Base-by-base conservation (phyloP, 768 basidiomycete genomes). In the Neoboletus magnificus region DNA sequence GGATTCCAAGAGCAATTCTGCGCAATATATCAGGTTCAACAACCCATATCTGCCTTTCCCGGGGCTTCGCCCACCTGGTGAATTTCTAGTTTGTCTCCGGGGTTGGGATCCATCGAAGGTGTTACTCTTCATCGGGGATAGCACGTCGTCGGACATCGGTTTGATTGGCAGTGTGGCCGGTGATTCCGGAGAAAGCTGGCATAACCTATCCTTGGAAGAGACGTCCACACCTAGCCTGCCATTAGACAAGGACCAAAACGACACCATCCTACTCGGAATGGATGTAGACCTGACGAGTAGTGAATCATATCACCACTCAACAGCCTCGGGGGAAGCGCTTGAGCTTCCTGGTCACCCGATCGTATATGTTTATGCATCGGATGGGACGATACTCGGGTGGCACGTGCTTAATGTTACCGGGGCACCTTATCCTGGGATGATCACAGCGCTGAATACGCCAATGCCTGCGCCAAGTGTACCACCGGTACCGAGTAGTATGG, bases 321-420 rank as follows among this genome's bases (percentile, higher is more conserved):
- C 70, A 12, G 63, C 74, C 16, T 76, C 77, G 0, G 78, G 78
- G 5, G 79, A 79, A 58, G 68, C 66, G 15, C 62, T 73, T 7
- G 74, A 75, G 13, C 57, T 78, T 3, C 79, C 81, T 12, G 73
- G 80, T 11, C 76, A 77, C 13, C 90, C 90, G 0, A 75, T 90
- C 52, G 71, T 91, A 70, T 91, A 84, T 66, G 85, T 82, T 3
- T 91, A 89, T 68, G 77, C 88, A 12, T 89, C 84, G 51, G 90
- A 93, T 63, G 90, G 90, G 20, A 88, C 89, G 0, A 52, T 93
- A 23, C 79, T 84, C 46, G 90, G 77, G 4, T 93, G 90, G 89
- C 76, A 84, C 66, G 64, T 87, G 22, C 80, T 88, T 36, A 82
- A 86, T 64, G 73, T 76, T 9, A 79, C 78, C 40, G 77, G 75